Evolutionary conservation across 176 grass and related monocot genomes (phyloP).

Genomic region (Oryza brachyantha): DNA sequence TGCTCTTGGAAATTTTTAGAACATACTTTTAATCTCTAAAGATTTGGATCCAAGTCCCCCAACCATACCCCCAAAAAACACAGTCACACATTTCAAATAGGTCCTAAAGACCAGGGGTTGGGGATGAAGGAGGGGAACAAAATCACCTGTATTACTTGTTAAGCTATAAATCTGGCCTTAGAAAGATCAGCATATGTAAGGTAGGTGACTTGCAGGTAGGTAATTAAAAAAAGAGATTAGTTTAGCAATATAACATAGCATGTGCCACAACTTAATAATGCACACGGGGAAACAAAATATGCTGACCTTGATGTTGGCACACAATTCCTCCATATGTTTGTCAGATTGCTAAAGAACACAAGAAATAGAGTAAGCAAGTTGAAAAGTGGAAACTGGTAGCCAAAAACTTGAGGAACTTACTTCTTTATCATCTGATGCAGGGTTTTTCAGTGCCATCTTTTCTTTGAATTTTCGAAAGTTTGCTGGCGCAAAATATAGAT

Average conservation of each 20-base stretch:
- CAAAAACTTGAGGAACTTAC: conserved; percentile 38
- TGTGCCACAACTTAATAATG: not conserved
- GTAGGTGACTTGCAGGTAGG: no score
- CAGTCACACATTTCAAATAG: not conserved
- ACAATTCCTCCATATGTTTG: conserved; percentile 71
- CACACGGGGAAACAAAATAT: not conserved
- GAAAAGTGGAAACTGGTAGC: not conserved
- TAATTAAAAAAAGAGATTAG: not conserved
- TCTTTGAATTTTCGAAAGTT: conserved; percentile 95
- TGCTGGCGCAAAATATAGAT: conserved; percentile 44
- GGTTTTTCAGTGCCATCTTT: conserved; percentile 64
- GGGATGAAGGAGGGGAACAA: not conserved
- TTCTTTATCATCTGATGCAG: conserved; percentile 49
- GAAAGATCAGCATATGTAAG: not conserved
- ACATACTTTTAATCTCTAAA: not conserved
- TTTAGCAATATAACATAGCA: not conserved
- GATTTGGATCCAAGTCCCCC: not conserved
- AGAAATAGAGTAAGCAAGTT: not conserved
- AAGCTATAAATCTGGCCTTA: not conserved
- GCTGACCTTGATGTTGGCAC: conserved; percentile 77
- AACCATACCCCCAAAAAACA: not conserved
- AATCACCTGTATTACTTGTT: not conserved
- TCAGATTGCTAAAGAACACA: conserved; percentile 41
- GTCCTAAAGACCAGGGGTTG: not conserved
- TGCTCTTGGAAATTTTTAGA: not conserved